These are phyloP conservation scores for Populus tomentosa DNA, from an alignment of 441 rosid genomes.

Conservation along the genomic window DNA sequence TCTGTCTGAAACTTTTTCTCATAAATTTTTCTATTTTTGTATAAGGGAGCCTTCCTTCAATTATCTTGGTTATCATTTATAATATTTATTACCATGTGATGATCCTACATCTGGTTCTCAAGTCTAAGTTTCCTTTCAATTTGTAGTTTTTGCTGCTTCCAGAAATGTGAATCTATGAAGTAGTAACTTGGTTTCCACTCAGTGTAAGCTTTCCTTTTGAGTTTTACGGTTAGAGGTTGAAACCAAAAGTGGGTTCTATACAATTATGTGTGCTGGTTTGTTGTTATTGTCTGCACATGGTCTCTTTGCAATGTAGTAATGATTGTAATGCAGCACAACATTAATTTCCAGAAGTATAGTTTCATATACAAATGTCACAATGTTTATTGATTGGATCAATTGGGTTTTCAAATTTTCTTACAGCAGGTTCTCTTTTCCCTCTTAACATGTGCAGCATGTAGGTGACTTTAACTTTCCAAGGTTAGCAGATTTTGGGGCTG, in stretches of 20 bases:
- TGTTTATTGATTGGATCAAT: too few species aligned
- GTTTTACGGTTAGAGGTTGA: too few species aligned
- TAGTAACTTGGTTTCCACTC: background rate
- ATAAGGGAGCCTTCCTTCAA: background rate
- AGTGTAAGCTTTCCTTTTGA: background rate
- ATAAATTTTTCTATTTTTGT: too few species aligned
- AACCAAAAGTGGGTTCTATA: too few species aligned
- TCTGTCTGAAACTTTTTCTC: background rate
- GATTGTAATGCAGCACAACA: background rate
- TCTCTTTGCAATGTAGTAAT: background rate
- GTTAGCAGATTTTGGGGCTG: conserved; percentile 98
- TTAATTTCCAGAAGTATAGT: background rate
- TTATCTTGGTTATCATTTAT: background rate
- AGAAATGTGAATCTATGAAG: background rate
- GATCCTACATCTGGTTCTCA: background rate
- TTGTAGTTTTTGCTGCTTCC: background rate
- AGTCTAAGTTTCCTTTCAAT: background rate
- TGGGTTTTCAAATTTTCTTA: too few species aligned
- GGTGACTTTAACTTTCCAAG: conserved; percentile 91
- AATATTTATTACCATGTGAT: background rate
- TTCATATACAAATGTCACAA: background rate
- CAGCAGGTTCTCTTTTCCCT: conserved; percentile 7
- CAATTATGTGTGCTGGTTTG: background rate
- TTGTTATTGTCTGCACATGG: background rate
- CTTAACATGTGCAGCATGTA: conserved; percentile 61